Conservation (phyloP, 2,329 filamentous ascomycete species). For the Venturia carpophila region DNA sequence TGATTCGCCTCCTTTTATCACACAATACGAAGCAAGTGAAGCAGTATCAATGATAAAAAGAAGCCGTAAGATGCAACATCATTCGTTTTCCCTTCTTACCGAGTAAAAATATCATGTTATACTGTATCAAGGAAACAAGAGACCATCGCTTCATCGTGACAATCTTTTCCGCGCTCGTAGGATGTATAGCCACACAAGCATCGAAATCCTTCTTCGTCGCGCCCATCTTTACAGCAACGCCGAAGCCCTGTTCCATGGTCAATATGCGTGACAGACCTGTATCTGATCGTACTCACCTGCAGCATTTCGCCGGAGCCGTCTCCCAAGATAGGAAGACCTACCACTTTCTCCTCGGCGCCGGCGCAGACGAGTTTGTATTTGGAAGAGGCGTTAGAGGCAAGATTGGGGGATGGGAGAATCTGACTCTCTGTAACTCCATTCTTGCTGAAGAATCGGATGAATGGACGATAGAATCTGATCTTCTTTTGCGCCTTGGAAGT, state of each 20-base stretch:
- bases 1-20: too few species aligned
- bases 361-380: conserved; percentile 41
- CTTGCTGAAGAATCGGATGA: neutral
- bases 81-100: neutral
- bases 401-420: too few species aligned
- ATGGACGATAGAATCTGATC: neutral
- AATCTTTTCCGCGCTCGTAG: conserved; percentile 67
- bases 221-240: conserved; percentile 71
- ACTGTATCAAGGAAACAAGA: neutral
- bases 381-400: neutral
- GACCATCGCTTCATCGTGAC: conserved; percentile 38
- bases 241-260: conserved; percentile 52
- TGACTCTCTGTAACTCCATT: too few species aligned
- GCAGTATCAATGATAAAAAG: too few species aligned
- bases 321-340: conserved; percentile 44
- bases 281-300: neutral
- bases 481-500: neutral
- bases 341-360: conserved; percentile 43
- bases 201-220: conserved; percentile 53
- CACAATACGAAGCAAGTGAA: too few species aligned
- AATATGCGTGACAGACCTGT: neutral
- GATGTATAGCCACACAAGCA: conserved; percentile 64
- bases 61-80: too few species aligned
- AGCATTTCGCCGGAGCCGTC: conserved; percentile 55
- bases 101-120: too few species aligned